Base-by-base conservation (phyloP, 176 grass and related monocot species). In the Lolium perenne region DNA sequence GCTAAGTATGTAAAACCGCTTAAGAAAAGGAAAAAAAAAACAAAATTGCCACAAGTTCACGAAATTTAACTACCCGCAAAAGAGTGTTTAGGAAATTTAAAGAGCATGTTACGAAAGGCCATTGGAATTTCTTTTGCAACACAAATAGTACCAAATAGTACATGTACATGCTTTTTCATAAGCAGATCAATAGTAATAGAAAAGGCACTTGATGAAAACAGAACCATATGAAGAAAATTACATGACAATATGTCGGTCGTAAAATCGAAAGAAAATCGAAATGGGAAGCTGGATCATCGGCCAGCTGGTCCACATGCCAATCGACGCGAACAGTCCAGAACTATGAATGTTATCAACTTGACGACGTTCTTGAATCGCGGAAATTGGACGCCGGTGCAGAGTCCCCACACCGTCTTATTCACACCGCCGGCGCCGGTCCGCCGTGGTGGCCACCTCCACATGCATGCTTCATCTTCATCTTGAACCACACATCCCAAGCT, bases 351-450 rank as follows among this genome's bases (percentile, higher is more conserved):
- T 67, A 73, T 64, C 43, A 51, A 47, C 65, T 73, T 74, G 16
- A 73, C 84, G 17, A 56, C 58, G 11, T 77, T 50, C 80, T 79
- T 65, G 57, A 87, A 75, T 84, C 48, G 80, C 57, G 15, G 80
- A 74, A 87, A 91, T 72, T 73, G 72, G 84, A 26, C 22, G 78
- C 77, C 7, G 40, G 82, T 50, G 41, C 45, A 10, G 29, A 58
- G 59, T 49, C 46, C 41, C 2, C 32, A 0, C 23, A 10, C 41
- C 35, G n/a, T 6, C 71, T 47, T 53, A 83, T 22, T 72, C 73
- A 23, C 73, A 23, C 35, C 26, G 26, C 26, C 26, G 26, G 26
- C 26, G 26, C 26, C 26, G 2, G 26, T 2, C 26, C 43, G n/a
- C 21, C 51, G 6, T 76, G 70, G 18, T 75, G 38, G 14, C 29